Base-by-base conservation (phyloP, 805 yeast genomes). In the Metschnikowia drakensbergensis region DNA sequence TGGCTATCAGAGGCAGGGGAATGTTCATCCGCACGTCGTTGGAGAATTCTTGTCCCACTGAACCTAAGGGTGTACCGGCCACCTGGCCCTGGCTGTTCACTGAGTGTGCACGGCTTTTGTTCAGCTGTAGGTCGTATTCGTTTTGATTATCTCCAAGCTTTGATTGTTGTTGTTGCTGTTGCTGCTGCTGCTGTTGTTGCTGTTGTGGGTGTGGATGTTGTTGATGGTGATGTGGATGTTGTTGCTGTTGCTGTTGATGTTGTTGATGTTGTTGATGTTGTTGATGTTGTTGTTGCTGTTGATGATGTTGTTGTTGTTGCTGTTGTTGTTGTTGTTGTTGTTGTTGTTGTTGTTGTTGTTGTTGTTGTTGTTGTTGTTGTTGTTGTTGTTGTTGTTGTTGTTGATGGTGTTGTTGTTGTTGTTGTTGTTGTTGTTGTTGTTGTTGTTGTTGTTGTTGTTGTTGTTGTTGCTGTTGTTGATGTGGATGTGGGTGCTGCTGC, bases 401-500 rank as follows among this genome's bases (percentile, higher is more conserved):
- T 17, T n/a, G n/a, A n/a, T n/a, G n/a, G n/a, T 17, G 17, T 17
- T 17, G 17, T 46, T 40, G 51, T 45, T 22, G 46, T n/a, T 39
- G 43, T 25, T 10, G 30, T 17, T 17, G 17, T 17, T 17, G 17
- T 17, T 17, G 17, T 17, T 17, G 17, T 17, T 17, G 17, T 17
- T 17, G 17, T 17, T 17, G 17, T 17, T 17, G 17, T 17, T 17
- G 17, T 17, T 17, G 17, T 17, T 17, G 17, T 17, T 17, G 17
- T 17, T 17, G 17, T 46, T 40, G 51, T 45, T 22, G 46, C 9
- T 39, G 43, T 25, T 10, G 30, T 17, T 17, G 17, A 1, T 17
- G 17, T 17, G 17, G 17, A 17, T 17, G 17, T 17, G 17, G 17
- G 17, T 17, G 17, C 17, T 17, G 17, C n/a, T n/a, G n/a, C n/a